phyloP scores from a whole-genome alignment of 1,139 yeast genomes.

The Pneumocystis canis region DNA sequence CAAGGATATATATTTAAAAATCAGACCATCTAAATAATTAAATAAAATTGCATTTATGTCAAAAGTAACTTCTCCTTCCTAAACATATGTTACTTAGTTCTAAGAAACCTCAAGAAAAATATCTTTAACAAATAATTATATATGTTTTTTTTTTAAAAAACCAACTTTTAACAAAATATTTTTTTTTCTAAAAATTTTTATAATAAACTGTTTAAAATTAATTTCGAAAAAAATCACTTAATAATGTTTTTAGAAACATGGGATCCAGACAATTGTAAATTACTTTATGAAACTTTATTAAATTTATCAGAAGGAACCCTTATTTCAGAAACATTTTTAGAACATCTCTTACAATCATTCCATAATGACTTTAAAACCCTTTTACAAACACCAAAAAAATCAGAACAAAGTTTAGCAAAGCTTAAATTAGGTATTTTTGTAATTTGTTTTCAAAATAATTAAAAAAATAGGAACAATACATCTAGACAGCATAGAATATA shows the following conservation, averaged over 20 bases:
- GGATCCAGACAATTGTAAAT: slow-evolving; percentile 1
- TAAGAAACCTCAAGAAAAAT: background rate
- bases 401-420: background rate
- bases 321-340: background rate
- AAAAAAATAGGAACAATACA: slow-evolving; percentile 1
- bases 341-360: background rate
- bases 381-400: background rate
- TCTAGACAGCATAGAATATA: slow-evolving; percentile 1
- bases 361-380: background rate
- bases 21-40: background rate
- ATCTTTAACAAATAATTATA: background rate
- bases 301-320: slow-evolving; percentile 1
- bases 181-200: background rate
- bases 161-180: background rate
- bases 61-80: background rate
- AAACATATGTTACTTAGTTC: background rate
- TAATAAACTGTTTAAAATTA: background rate
- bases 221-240: background rate
- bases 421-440: background rate
- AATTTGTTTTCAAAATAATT: background rate
- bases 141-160: background rate
- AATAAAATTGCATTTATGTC: background rate
- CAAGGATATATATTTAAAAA: background rate
- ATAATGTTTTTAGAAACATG: slow-evolving; percentile 1
- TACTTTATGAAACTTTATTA: slow-evolving; percentile 3